These are phyloP conservation scores for Aspergillus texensis DNA, from an alignment of 2,329 filamentous ascomycete genomes.

Conservation along the genomic window DNA sequence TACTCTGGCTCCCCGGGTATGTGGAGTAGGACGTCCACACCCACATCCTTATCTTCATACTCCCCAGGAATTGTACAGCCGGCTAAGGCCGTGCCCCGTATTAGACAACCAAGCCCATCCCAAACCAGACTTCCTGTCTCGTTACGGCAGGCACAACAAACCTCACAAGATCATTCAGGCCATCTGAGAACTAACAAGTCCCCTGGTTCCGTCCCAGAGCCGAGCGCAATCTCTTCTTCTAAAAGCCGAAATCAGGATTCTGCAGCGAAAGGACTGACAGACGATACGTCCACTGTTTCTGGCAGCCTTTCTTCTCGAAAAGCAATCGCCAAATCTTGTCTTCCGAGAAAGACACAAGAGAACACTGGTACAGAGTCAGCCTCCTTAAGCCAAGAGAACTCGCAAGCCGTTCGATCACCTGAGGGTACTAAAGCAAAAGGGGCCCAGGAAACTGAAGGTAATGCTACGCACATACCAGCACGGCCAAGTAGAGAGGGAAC, in stretches of 20 bases:
- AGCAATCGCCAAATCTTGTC: constrained; percentile 60
- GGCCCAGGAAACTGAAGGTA: constrained; percentile 5
- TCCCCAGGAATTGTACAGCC: constrained; percentile 50
- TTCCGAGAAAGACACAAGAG: constrained; percentile 41
- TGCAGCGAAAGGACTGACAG: not conserved
- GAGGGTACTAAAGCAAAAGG: not conserved
- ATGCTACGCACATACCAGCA: constrained; percentile 50
- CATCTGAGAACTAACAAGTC: constrained; percentile 19
- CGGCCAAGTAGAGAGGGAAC: constrained; percentile 72
- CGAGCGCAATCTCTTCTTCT: constrained; percentile 14
- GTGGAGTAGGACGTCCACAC: constrained; percentile 52
- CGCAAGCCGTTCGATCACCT: not conserved
- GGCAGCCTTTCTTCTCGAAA: constrained; percentile 66
- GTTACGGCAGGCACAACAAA: constrained; percentile 24
- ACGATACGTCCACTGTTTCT: constrained; percentile 25
- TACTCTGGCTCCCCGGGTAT: constrained; percentile 50
- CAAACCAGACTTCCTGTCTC: constrained; percentile 40
- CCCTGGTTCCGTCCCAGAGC: constrained; percentile 12
- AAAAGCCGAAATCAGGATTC: constrained; percentile 2
- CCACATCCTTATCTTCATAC: constrained; percentile 53
- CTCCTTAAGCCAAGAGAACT: not conserved
- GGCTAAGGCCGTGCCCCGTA: constrained; percentile 38
- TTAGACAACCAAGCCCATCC: constrained; percentile 40
- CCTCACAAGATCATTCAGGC: constrained; percentile 23
- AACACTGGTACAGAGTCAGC: constrained; percentile 23